phyloP scores from a whole-genome alignment of 2,329 filamentous ascomycete genomes.

The Chaetoscypha palmicola region DNA sequence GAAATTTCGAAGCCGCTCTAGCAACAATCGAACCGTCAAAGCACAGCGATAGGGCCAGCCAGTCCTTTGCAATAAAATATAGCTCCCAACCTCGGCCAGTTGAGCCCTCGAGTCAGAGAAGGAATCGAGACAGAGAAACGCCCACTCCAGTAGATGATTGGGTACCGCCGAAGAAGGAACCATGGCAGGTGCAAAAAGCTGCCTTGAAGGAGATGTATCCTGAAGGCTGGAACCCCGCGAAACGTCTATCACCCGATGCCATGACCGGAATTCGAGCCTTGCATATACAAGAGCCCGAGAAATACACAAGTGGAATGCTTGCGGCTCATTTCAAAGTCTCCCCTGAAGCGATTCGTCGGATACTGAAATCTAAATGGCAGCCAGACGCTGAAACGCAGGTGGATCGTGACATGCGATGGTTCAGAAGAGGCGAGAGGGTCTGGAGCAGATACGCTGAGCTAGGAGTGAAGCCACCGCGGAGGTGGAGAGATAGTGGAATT shows the following conservation, averaged over 20 bases:
- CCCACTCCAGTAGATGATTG: constrained; percentile 10
- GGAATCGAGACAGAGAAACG: neutral
- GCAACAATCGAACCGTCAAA: neutral
- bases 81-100: constrained; percentile 1
- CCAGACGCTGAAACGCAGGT: constrained; percentile 51
- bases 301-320: constrained; percentile 68
- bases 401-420: constrained; percentile 54
- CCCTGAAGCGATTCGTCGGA: constrained; percentile 77
- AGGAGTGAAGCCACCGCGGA: constrained; percentile 53
- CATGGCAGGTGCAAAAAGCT: constrained; percentile 71
- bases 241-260: constrained; percentile 85
- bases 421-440: constrained; percentile 50
- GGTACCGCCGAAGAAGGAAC: constrained; percentile 33
- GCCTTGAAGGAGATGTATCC: constrained; percentile 73
- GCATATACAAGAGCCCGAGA: constrained; percentile 66
- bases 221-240: constrained; percentile 73
- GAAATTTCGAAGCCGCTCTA: neutral
- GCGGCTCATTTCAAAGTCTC: constrained; percentile 79
- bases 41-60: neutral
- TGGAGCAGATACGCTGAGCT: constrained; percentile 54
- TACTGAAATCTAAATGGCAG: constrained; percentile 72
- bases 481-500: constrained; percentile 43
- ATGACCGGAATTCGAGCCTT: constrained; percentile 83
- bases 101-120: neutral
- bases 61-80: constrained; percentile 13